Percentiles rank a stretch among this genome's conserved stretches.
Conservation (phyloP, 257 asterid genomes). For the Rubia yunnanensis region DNA sequence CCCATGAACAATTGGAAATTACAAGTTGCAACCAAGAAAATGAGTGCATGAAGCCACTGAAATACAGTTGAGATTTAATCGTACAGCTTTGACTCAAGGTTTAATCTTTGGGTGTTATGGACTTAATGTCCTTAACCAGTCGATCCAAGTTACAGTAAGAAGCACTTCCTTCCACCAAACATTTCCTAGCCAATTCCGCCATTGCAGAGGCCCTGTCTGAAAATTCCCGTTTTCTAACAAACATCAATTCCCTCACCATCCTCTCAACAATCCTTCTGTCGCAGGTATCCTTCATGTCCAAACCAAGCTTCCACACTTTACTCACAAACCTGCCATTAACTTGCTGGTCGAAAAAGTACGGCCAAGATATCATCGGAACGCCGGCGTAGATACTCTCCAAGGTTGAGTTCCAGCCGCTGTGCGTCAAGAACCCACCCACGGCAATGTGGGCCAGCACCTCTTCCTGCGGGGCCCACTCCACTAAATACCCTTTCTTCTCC, state of each 20-base stretch:
- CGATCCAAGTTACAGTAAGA: constrained; percentile 30
- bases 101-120: not conserved
- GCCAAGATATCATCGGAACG: constrained; percentile 53
- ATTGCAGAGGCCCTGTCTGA: constrained; percentile 21
- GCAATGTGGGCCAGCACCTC: constrained; percentile 40
- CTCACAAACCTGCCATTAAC: constrained; percentile 47
- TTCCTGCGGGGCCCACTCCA: constrained; percentile 49
- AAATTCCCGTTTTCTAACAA: constrained; percentile 33
- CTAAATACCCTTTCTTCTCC: constrained; percentile 30
- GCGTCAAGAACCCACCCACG: constrained; percentile 35
- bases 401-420: constrained; percentile 53
- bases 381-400: constrained; percentile 34
- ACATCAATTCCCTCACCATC: constrained; percentile 48
- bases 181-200: constrained; percentile 28
- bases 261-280: constrained; percentile 33
- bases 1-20: too few relatives aligned
- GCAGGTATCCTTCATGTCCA: constrained; percentile 54
- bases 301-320: constrained; percentile 41
- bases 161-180: constrained; percentile 37
- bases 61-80: too few relatives aligned
- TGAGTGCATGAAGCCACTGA: too few relatives aligned
- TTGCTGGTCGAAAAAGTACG: constrained; percentile 39
- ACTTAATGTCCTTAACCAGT: constrained; percentile 26
- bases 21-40: too few relatives aligned
- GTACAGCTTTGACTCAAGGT: too few relatives aligned